These are phyloP conservation scores for Aspergillus flavus DNA, from an alignment of 2,329 filamentous ascomycete species.

Conservation along the genomic window DNA sequence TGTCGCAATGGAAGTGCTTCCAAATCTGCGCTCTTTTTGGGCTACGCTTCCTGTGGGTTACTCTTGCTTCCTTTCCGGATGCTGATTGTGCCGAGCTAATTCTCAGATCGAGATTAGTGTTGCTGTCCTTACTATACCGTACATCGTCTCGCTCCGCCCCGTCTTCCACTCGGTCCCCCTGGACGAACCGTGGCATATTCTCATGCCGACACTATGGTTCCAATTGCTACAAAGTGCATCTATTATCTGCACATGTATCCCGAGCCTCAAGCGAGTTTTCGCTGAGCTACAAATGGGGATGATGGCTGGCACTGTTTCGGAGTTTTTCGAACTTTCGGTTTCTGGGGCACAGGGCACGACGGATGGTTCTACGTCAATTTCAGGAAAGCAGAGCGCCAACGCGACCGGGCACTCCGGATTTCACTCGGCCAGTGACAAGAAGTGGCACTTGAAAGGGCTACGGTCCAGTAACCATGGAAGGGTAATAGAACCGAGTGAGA, in stretches of 20 bases:
- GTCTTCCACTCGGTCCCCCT: neutral
- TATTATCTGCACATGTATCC: conserved; percentile 5
- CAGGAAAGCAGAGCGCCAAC: neutral
- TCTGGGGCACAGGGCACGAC: neutral
- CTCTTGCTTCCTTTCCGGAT: too few relatives aligned
- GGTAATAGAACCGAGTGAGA: neutral
- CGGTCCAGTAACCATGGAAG: too few relatives aligned
- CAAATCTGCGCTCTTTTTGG: conserved; percentile 7
- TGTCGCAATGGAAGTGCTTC: neutral
- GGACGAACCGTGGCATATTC: neutral
- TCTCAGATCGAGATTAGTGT: neutral
- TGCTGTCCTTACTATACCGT: neutral
- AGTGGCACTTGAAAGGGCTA: neutral
- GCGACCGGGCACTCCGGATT: neutral
- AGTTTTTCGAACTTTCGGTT: conserved; percentile 4
- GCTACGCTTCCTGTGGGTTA: neutral
- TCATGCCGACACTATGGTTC: conserved; percentile 6
- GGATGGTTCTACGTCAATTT: neutral
- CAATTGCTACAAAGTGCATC: neutral
- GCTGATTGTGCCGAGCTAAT: neutral
- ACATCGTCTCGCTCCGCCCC: neutral
- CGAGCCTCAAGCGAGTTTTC: neutral
- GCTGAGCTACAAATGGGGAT: conserved; percentile 10
- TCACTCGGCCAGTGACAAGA: neutral
- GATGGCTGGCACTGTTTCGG: conserved; percentile 5